These are phyloP conservation scores for Saccharomycopsis sp. DNA, from an alignment of 805 yeast genomes.

Conservation along the genomic window DNA sequence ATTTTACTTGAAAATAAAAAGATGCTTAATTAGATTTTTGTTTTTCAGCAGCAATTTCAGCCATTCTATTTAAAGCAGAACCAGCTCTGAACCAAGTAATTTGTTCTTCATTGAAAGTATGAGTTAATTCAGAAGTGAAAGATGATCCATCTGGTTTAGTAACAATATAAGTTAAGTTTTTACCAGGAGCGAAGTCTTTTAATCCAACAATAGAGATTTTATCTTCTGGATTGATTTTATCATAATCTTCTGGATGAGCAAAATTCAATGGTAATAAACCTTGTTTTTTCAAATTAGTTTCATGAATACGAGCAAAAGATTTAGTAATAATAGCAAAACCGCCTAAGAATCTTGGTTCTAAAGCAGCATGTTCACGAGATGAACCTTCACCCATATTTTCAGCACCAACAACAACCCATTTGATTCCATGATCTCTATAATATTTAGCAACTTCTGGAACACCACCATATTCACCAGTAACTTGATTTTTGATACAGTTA, in stretches of 20 bases:
- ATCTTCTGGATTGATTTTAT: conserved; percentile 86
- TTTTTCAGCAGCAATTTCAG: conserved; percentile 23
- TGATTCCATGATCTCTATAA: conserved; percentile 87
- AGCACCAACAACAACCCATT: conserved; percentile 97
- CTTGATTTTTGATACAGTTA: conserved; percentile 78
- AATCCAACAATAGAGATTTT: conserved; percentile 81
- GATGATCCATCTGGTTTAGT: conserved; percentile 62
- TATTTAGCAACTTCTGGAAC: conserved; percentile 95
- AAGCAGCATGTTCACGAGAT: conserved; percentile 99
- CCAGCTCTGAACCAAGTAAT: conserved; percentile 99
- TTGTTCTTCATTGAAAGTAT: conserved; percentile 94
- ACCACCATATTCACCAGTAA: conserved; percentile 87
- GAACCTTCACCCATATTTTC: conserved; percentile 99
- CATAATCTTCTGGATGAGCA: conserved; percentile 80
- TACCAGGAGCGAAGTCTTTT: conserved; percentile 84
- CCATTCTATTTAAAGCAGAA: conserved; percentile 97
- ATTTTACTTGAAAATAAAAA: too few relatives aligned
- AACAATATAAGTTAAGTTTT: conserved; percentile 69
- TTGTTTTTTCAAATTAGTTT: conserved; percentile 98
- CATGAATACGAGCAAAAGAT: conserved; percentile 98
- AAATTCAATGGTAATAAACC: conserved; percentile 97
- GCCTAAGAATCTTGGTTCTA: conserved; percentile 98
- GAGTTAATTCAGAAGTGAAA: conserved; percentile 88
- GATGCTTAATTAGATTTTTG: too few relatives aligned
- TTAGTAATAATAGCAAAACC: conserved; percentile 96